Conservation (phyloP, 768 basidiomycete species). For the Serendipita sp. region DNA sequence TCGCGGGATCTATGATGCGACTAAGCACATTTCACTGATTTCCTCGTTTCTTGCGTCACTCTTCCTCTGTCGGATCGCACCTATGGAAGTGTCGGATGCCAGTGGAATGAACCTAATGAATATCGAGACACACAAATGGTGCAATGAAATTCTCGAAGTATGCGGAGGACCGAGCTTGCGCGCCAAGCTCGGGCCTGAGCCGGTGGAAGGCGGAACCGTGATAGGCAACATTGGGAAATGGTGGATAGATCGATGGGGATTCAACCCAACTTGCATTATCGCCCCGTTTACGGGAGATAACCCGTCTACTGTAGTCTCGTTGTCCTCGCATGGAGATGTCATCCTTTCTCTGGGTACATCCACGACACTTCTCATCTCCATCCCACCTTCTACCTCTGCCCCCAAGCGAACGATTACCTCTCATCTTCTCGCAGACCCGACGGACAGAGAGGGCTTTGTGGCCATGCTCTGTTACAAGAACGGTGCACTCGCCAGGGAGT, state of each 20-base stretch:
- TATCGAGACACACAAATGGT: constrained; percentile 59
- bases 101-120: constrained; percentile 87
- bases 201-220: constrained; percentile 50
- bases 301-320: constrained; percentile 62
- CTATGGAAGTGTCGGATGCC: constrained; percentile 76
- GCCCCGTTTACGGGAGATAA: constrained; percentile 86
- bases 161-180: constrained; percentile 55
- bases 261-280: constrained; percentile 56
- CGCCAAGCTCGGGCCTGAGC: constrained; percentile 58
- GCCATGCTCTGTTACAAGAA: constrained; percentile 91
- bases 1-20: constrained; percentile 39
- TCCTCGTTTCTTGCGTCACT: constrained; percentile 73
- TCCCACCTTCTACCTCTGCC: constrained; percentile 45
- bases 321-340: constrained; percentile 65
- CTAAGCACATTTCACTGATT: constrained; percentile 59
- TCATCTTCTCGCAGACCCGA: constrained; percentile 59
- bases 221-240: constrained; percentile 51
- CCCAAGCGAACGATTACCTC: constrained; percentile 61
- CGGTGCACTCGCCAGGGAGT: constrained; percentile 66
- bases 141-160: constrained; percentile 44
- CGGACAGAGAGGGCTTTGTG: constrained; percentile 43
- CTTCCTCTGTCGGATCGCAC: constrained; percentile 62
- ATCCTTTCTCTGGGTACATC: constrained; percentile 79
- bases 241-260: constrained; percentile 66
- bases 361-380: constrained; percentile 68